phyloP scores from a whole-genome alignment of 2,329 filamentous ascomycete species.

The Leptodontidium sp. region DNA sequence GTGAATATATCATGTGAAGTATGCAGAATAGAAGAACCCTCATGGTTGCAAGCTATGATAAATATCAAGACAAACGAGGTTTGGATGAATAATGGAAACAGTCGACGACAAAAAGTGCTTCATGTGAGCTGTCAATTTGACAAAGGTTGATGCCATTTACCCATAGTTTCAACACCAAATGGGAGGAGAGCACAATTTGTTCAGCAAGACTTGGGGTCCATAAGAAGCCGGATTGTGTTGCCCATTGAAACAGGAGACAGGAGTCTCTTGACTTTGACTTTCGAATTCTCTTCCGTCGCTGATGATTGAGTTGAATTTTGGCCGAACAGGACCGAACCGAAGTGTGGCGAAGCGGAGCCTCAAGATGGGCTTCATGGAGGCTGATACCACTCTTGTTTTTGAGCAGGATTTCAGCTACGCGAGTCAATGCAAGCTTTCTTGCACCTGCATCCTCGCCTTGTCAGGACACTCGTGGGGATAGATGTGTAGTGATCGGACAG shows the following conservation, averaged over 20 bases:
- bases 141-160: background rate
- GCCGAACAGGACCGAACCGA: constrained; percentile 1
- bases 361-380: background rate
- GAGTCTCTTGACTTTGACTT: constrained; percentile 7
- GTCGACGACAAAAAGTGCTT: background rate
- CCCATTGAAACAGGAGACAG: background rate
- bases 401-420: no score
- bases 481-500: background rate
- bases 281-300: background rate
- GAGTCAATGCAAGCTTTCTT: background rate
- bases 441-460: no score
- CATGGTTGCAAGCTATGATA: no score
- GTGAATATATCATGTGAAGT: no score
- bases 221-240: background rate
- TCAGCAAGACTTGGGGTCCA: background rate
- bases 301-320: background rate
- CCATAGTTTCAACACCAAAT: background rate
- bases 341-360: background rate
- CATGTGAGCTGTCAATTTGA: background rate
- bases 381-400: background rate
- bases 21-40: no score
- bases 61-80: background rate
- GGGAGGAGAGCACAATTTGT: background rate
- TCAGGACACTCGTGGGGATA: background rate
- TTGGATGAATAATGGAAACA: background rate